Base-by-base conservation (phyloP, 2,329 filamentous ascomycete species). In the Aspergillus fischeri region DNA sequence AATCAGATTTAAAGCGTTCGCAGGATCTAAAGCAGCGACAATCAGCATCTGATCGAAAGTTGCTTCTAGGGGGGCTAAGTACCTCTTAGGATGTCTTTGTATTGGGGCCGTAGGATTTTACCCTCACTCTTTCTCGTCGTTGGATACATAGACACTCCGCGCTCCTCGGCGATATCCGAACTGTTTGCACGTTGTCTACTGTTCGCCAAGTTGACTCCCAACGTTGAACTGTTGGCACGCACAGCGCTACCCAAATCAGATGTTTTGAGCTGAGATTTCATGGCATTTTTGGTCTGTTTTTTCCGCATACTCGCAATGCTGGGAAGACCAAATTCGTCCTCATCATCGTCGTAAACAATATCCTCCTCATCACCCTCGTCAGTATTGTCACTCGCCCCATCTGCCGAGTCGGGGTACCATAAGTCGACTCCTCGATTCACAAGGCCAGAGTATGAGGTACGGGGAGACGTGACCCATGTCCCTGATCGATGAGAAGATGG, bases 51-150 rank as follows among this genome's bases (percentile, higher is more conserved):
- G 20, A 4, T 17, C 10, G 9, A 17, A 24, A 20, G n/a, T 10
- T 20, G 28, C 20, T 27, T 41, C 32, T 9, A 38, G 25, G 17
- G 11, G n/a, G 9, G 11, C 35, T 38, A 6, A 14, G 25, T 62
- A 88, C 86, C 86, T 79, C 83, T 85, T 21, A 99, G 77, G 49
- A 99, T 95, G 60, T 99, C 94, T 75, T 99, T 97, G 75, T 97
- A 99, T 74, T 99, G 94, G 52, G 94, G 94, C 61, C 94, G 86
- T 24, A 99, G 79, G 58, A 97, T 97, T 80, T 99, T 99, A 28
- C 91, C 93, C 71, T 97, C 92, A 60, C 84, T 87, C 75, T 92
- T 95, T 75, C 92, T 93, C 2, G 92, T 86, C 67, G 90, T 88
- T 28, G 93, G 93, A 69, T 97, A 97, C 60, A 85, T 86, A 14